Conservation (phyloP, 345 rosid genomes). For the Eucalyptus camaldulensis region DNA sequence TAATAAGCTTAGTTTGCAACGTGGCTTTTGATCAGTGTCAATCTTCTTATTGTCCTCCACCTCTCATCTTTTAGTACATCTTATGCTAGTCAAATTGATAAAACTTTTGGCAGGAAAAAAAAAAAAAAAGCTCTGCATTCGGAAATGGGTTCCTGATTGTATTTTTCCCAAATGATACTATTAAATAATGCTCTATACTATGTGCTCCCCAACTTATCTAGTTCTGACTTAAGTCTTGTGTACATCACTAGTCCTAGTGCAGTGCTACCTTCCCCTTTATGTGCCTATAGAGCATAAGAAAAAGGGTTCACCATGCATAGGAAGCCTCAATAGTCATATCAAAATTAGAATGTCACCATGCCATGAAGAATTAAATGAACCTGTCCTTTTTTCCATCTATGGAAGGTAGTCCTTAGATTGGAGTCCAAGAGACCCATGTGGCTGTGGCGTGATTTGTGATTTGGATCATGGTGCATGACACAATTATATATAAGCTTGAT, state of each 20-base stretch:
- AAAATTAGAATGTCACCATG: background rate
- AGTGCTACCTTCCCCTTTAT: background rate
- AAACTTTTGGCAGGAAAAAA: background rate
- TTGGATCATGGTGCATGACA: background rate
- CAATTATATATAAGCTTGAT: background rate
- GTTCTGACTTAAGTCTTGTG: background rate
- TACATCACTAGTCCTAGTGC: background rate
- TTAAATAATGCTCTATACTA: background rate
- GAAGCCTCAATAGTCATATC: background rate
- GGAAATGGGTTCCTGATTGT: background rate
- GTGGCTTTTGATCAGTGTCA: background rate
- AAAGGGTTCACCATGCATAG: background rate
- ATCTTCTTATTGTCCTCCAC: background rate
- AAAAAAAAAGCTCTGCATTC: background rate
- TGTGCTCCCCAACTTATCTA: background rate
- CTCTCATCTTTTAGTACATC: background rate
- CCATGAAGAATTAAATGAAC: background rate
- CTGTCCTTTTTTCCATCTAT: background rate
- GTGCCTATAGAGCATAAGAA: background rate
- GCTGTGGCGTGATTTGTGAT: background rate
- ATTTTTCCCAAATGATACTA: background rate
- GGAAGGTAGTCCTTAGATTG: background rate
- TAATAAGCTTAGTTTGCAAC: background rate
- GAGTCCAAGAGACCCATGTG: background rate
- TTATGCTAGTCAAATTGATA: background rate